phyloP scores from a whole-genome alignment of 2,329 filamentous ascomycete species.

The Corynespora cassiicola region DNA sequence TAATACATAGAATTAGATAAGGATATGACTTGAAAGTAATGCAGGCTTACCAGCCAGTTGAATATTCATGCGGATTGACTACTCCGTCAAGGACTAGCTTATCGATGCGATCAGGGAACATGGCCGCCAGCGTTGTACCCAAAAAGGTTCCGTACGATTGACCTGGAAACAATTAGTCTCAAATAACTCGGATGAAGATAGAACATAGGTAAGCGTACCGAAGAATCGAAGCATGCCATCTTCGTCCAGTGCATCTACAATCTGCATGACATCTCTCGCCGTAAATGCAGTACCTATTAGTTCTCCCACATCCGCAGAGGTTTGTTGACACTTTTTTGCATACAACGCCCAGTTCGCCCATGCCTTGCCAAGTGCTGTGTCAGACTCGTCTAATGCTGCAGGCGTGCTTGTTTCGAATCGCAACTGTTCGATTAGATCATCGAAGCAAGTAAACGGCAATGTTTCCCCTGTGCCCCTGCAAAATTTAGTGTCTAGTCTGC shows the following conservation, averaged over 20 bases:
- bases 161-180: slow-evolving; percentile 4
- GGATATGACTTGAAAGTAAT: too few species aligned
- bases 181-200: background rate
- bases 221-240: slow-evolving; percentile 51
- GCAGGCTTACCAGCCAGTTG: background rate
- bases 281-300: slow-evolving; percentile 54
- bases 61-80: slow-evolving; percentile 33
- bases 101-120: slow-evolving; percentile 28
- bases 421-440: too few species aligned
- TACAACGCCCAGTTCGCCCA: slow-evolving; percentile 16
- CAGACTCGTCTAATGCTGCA: too few species aligned
- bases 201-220: slow-evolving; percentile 27
- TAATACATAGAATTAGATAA: too few species aligned
- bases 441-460: too few species aligned
- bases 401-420: too few species aligned
- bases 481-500: too few species aligned
- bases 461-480: too few species aligned
- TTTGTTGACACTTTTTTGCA: slow-evolving; percentile 6
- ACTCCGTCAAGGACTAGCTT: slow-evolving; percentile 48
- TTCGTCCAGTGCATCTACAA: slow-evolving; percentile 53
- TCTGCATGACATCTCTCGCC: slow-evolving; percentile 53
- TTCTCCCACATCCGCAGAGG: slow-evolving; percentile 22
- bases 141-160: slow-evolving; percentile 50
- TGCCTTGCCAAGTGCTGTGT: slow-evolving; percentile 13
- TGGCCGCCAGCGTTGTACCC: slow-evolving; percentile 29